phyloP scores from a whole-genome alignment of 2,329 filamentous ascomycete species.

The Coniochaeta sp. region DNA sequence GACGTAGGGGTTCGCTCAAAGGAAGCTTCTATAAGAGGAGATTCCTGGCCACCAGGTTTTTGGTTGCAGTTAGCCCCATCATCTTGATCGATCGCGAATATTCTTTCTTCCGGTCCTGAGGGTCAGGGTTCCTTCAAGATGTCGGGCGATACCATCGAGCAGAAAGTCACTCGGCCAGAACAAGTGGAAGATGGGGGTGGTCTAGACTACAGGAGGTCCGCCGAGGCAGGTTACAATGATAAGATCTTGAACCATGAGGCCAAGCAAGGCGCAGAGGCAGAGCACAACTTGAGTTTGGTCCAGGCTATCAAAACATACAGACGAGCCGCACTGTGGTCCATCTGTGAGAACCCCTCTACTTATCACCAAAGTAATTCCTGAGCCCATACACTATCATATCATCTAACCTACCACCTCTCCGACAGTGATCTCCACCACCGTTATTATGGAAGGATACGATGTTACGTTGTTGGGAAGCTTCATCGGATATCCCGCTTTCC shows the following conservation, averaged over 20 bases:
- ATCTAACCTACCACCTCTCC: neutral
- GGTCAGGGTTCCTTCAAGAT: neutral
- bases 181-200: neutral
- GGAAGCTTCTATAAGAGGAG: neutral
- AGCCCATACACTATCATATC: neutral
- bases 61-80: neutral
- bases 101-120: neutral
- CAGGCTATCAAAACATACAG: slow-evolving; percentile 31
- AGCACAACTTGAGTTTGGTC: slow-evolving; percentile 26
- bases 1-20: neutral
- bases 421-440: slow-evolving; percentile 16
- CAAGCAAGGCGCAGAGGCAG: slow-evolving; percentile 24
- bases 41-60: neutral
- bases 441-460: slow-evolving; percentile 1
- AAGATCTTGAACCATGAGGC: slow-evolving; percentile 29
- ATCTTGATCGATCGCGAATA: neutral
- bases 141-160: neutral
- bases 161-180: neutral
- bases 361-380: neutral
- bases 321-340: slow-evolving; percentile 30
- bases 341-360: slow-evolving; percentile 18
- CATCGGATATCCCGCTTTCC: slow-evolving; percentile 48
- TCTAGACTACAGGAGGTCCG: neutral
- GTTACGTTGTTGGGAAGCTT: slow-evolving; percentile 12
- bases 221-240: slow-evolving; percentile 2